Conservation (phyloP, 2,329 filamentous ascomycete species). For the Cladophialophora exuberans region DNA sequence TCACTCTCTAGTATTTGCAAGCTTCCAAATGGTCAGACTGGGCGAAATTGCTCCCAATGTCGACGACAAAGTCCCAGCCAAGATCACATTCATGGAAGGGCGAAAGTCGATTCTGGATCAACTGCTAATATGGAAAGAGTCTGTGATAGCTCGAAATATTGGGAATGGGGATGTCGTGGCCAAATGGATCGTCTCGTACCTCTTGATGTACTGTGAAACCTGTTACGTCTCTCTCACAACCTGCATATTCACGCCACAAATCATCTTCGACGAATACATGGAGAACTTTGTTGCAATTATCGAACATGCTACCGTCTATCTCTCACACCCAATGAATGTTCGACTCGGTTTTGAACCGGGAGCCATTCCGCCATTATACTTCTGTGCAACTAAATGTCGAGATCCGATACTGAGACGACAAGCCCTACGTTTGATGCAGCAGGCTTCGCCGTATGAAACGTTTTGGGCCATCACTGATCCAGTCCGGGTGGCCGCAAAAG, state of each 20-base stretch:
- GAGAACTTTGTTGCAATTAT: constrained; percentile 23
- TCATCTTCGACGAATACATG: constrained; percentile 22
- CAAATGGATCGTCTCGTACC: constrained; percentile 21
- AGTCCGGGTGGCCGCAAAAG: constrained; percentile 18
- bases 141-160: constrained; percentile 11
- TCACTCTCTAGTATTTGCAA: constrained; percentile 13
- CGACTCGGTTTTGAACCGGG: constrained; percentile 12
- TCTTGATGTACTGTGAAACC: constrained; percentile 27
- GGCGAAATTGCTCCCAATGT: constrained; percentile 21
- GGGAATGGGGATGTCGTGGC: neutral
- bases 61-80: constrained; percentile 7
- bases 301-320: constrained; percentile 19
- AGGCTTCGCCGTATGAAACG: constrained; percentile 15
- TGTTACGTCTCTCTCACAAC: constrained; percentile 25
- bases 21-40: constrained; percentile 22
- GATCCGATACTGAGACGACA: constrained; percentile 23
- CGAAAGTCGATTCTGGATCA: constrained; percentile 11
- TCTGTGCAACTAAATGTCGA: constrained; percentile 27
- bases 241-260: constrained; percentile 18
- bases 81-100: constrained; percentile 3
- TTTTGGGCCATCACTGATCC: constrained; percentile 23
- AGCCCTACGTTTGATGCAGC: constrained; percentile 22
- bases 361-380: constrained; percentile 25
- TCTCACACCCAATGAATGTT: constrained; percentile 2
- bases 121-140: constrained; percentile 19